A percentile compares a stretch with the other conserved stretches of the same genome.
Conservation (phyloP, 129 eudicot species). For the Escallonia rubra region DNA sequence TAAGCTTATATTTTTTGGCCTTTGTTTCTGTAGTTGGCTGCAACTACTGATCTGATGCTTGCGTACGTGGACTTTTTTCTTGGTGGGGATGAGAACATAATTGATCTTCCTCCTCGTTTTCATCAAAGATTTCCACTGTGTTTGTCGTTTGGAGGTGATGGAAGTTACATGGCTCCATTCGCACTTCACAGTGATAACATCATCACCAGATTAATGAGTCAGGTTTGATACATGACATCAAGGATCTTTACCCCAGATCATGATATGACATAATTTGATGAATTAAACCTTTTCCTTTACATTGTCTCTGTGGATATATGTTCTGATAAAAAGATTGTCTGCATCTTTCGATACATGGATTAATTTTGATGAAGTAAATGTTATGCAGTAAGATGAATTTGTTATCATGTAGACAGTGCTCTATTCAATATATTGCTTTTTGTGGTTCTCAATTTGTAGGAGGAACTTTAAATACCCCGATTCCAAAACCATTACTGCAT, state of each 20-base stretch:
- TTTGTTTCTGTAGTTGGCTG: slow-evolving; percentile 65
- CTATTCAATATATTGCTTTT: too few species aligned
- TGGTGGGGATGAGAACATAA: slow-evolving; percentile 96
- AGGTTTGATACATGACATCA: slow-evolving; percentile 43
- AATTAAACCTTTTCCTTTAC: background rate
- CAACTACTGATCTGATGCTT: slow-evolving; percentile 91
- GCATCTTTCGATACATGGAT: too few species aligned
- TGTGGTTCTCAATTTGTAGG: too few species aligned
- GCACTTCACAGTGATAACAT: slow-evolving; percentile 79
- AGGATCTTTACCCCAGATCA: background rate
- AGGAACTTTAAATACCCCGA: too few species aligned
- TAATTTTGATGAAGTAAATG: too few species aligned
- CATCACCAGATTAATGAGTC: slow-evolving; percentile 84
- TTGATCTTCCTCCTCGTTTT: slow-evolving; percentile 85
- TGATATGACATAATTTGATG: too few species aligned
- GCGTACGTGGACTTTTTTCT: slow-evolving; percentile 91
- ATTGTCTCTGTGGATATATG: background rate
- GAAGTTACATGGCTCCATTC: slow-evolving; percentile 95
- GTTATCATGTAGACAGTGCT: too few species aligned
- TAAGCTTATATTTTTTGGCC: slow-evolving; percentile 6
- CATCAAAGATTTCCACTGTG: slow-evolving; percentile 81
- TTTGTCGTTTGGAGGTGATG: slow-evolving; percentile 92
- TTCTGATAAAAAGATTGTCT: too few species aligned
- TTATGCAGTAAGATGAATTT: too few species aligned
- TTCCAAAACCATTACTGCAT: too few species aligned